Evolutionary conservation across 139 green algal species (phyloP), one percentile per base, ranked within the genome.

Genomic region (Chlamydomonas urium): DNA sequence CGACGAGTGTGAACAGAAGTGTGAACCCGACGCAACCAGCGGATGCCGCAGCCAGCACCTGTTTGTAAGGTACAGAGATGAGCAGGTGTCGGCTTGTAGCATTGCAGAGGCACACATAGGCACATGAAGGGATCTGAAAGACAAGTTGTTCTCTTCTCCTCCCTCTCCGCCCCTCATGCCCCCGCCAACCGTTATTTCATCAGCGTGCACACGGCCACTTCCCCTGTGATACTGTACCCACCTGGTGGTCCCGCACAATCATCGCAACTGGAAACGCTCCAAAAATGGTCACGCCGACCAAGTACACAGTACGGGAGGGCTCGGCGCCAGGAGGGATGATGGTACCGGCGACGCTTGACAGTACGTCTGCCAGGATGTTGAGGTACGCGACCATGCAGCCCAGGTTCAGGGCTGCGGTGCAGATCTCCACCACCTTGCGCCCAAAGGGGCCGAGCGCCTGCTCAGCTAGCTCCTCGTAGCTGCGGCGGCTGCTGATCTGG

Each of bases 271-370:
- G 89, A 31, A 94, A 65, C 23, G 84, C 82, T 1, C 79, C 86
- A 6, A 89, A 80, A 2, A 94, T 1, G 2, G 86, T 92, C 6
- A 93, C 81, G 6, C 77, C 82, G 38, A 75, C 60, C 37, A 92
- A 78, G 67, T 91, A 88, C 1, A 67, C 76, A 47, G 79, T 88
- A 1, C 90, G 79, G 0, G 81, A 90, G 0, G 90, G 90, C 78
- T 96, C 90, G 1, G 89, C 87, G 3, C 89, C 90, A 0, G 90
- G 86, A 1, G 90, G 90, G 48, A 96, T 90, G 45, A 96, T 77
- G 0, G 85, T 94, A 33, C 88, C 88, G 1, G 89, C 87, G 57
- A 95, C 90, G 1, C 67, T 66, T 0, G 83, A 91, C 24, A 94
- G 62, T 10, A 89, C 81, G 77, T 95, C 90, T 17, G 87, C 87